A percentile compares a stretch with the other conserved stretches of the same genome.
phyloP scores from a whole-genome alignment of 2,329 filamentous ascomycete species.

The Aureobasidium sp. region DNA sequence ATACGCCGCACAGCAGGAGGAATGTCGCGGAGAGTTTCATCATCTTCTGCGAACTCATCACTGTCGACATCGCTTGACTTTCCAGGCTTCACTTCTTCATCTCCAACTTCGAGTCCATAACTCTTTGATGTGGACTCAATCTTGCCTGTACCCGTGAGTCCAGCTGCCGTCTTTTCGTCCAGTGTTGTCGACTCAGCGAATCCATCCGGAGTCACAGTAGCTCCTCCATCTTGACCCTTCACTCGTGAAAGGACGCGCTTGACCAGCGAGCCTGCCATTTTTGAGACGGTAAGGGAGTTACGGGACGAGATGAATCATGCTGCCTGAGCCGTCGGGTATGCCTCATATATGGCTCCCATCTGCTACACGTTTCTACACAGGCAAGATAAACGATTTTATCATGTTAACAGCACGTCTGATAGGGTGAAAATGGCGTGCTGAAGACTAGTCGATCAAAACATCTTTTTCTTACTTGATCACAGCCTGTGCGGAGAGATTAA shows the following conservation, averaged over 20 bases:
- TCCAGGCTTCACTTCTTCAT: constrained; percentile 8
- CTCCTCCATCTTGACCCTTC: background rate
- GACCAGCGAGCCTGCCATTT: constrained; percentile 1
- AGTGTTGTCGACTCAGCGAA: constrained; percentile 10
- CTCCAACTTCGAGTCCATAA: constrained; percentile 10
- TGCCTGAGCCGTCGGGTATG: background rate
- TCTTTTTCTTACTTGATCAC: constrained; percentile 1
- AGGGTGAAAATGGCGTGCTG: constrained; percentile 13
- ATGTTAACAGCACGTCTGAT: constrained; percentile 4
- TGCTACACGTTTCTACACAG: background rate
- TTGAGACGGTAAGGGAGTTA: background rate
- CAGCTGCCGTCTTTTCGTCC: constrained; percentile 3
- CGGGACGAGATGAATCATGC: background rate
- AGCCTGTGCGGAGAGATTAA: background rate
- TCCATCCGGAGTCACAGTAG: background rate
- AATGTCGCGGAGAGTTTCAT: constrained; percentile 39
- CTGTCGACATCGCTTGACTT: constrained; percentile 18
- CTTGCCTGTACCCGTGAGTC: constrained; percentile 10
- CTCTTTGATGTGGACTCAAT: constrained; percentile 14
- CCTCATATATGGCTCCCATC: background rate
- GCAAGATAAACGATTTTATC: background rate
- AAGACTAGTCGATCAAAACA: background rate
- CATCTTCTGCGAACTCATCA: constrained; percentile 32
- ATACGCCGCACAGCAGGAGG: constrained; percentile 51
- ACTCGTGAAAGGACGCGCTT: constrained; percentile 2